Percentiles rank a stretch among this genome's conserved stretches.
Evolutionary conservation across 2,329 filamentous ascomycete species (phyloP).

Genomic region (Aspergillus cejpii): DNA sequence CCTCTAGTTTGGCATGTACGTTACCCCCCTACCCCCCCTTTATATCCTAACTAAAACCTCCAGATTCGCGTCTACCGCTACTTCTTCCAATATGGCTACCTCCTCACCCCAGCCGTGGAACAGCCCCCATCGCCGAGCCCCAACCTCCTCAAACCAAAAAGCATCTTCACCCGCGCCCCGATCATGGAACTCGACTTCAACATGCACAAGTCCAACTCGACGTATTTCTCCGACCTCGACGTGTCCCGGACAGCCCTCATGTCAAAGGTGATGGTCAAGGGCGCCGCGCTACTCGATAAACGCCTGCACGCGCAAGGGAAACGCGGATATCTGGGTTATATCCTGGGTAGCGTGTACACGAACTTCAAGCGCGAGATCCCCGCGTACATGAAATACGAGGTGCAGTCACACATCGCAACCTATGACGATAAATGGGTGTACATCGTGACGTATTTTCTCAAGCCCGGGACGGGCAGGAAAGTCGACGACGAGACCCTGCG

Average conservation of each 20-base stretch:
- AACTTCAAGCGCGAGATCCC: constrained; percentile 64
- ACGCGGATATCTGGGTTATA: constrained; percentile 50
- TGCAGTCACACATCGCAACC: constrained; percentile 60
- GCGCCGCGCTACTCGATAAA: constrained; percentile 46
- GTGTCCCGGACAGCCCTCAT: constrained; percentile 72
- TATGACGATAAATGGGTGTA: constrained; percentile 79
- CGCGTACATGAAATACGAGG: constrained; percentile 60
- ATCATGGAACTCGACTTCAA: constrained; percentile 77
- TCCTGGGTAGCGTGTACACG: constrained; percentile 64
- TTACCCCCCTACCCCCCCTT: background rate
- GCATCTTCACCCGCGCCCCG: constrained; percentile 58
- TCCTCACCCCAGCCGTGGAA: constrained; percentile 36
- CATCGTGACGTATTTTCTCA: constrained; percentile 65
- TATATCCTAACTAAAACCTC: background rate
- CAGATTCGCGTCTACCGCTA: constrained; percentile 54
- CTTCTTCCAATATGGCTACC: constrained; percentile 48
- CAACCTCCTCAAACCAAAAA: constrained; percentile 61
- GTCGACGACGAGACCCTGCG: constrained; percentile 36
- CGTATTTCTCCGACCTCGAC: constrained; percentile 80
- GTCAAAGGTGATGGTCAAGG: constrained; percentile 55
- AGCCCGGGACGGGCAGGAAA: constrained; percentile 30
- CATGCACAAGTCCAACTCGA: constrained; percentile 70
- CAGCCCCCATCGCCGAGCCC: constrained; percentile 37
- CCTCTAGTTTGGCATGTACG: constrained; percentile 31
- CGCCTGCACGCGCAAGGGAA: constrained; percentile 47